A percentile compares a stretch with the other conserved stretches of the same genome.
phyloP scores from a whole-genome alignment of 176 grass and related monocot species.

The Carex pumila region DNA sequence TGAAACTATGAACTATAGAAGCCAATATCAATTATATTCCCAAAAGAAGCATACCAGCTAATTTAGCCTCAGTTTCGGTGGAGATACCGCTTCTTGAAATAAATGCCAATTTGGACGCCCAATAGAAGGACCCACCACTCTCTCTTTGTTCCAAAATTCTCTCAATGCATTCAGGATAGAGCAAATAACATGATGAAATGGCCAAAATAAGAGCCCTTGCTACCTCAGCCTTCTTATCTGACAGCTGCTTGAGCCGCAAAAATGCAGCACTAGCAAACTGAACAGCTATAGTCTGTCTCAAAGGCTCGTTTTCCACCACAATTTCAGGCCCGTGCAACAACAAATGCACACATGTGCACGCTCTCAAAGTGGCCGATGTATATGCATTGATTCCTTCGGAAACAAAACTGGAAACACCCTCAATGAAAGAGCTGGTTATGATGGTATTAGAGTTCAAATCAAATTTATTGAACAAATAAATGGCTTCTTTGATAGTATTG shows the following conservation, averaged over 20 bases:
- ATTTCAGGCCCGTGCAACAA: constrained; percentile 49
- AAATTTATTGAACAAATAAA: constrained; percentile 60
- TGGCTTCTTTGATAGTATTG: constrained; percentile 55
- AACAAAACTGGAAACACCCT: constrained; percentile 58
- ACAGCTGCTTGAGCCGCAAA: constrained; percentile 41
- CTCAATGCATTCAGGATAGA: constrained; percentile 61
- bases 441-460: constrained; percentile 26
- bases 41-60: constrained; percentile 45
- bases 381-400: constrained; percentile 55
- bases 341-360: constrained; percentile 69
- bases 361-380: constrained; percentile 73
- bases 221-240: constrained; percentile 43
- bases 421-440: constrained; percentile 44
- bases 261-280: constrained; percentile 48
- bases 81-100: constrained; percentile 53
- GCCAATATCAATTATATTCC: neutral
- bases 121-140: constrained; percentile 37
- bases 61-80: constrained; percentile 69
- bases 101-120: constrained; percentile 52
- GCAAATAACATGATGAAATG: constrained; percentile 74
- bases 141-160: constrained; percentile 38
- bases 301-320: constrained; percentile 25
- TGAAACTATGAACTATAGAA: neutral
- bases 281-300: constrained; percentile 35
- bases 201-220: constrained; percentile 59